Evolutionary conservation across 2,329 filamentous ascomycete species (phyloP), one percentile per base, ranked within the genome.

Genomic region (Colletotrichum shisoi): DNA sequence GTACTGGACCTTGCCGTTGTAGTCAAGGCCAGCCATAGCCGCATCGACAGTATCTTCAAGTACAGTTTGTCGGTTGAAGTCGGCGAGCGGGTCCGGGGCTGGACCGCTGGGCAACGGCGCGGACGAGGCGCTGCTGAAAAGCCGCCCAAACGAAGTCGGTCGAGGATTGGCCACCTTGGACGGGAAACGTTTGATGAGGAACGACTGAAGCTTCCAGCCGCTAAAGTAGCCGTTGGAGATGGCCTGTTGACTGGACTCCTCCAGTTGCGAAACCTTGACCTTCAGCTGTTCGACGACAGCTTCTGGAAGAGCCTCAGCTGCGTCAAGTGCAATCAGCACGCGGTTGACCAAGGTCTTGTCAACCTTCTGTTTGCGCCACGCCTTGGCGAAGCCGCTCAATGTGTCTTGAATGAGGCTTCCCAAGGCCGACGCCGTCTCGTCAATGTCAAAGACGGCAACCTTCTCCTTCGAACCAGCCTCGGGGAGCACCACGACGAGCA

Each of bases 131-230:
- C 44, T 37, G 1, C 45, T 42, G 21, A 71, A 69, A 17, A 74
- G 70, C n/a, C 69, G 68, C 9, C 57, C 57, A 40, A 81, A 79
- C 1, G 69, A 73, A 4, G 75, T 76, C 1, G 77, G 78, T 3
- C 74, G 75, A 8, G 78, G 68, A 0, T 74, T 73, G 7, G 75
- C 72, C 19, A 80, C 63, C 1, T 73, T 69, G 4, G 74, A 69
- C 0, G 75, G 71, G 24, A 82, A 75, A 57, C 79, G 75, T 4
- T 72, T 78, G 5, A 76, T 75, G 12, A 85, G 70, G 61, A 85
- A 82, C 3, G 76, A 79, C 61, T 80, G 78, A 34, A 83, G 70
- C 69, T 79, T 80, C 83, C 83, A 85, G 6, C 80, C 82, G 37
- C 75, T 73, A 15, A 80, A 39, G 34, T 79, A 75, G 1, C 79